Base-by-base conservation (phyloP, 2,329 filamentous ascomycete genomes). In the Stenocarpella maydis region DNA sequence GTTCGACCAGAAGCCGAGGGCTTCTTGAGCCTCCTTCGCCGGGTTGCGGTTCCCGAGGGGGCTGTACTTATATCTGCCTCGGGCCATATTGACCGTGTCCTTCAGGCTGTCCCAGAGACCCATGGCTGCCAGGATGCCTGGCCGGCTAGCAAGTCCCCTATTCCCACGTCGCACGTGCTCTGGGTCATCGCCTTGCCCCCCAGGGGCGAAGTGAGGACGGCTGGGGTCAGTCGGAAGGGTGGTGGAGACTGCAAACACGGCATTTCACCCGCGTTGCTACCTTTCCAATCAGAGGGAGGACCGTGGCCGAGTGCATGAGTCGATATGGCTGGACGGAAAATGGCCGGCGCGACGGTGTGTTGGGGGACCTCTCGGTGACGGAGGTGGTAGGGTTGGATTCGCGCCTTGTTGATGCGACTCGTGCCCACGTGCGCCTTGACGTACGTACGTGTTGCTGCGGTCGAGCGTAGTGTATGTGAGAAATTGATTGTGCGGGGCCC, bases 1-100 rank as follows among this genome's bases (percentile, higher is more conserved):
- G n/a, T 71, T 69, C 19, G 74, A 68, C 69, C 71, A 69, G 43
- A 71, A 72, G 47, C 74, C 71, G 58, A 73, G 69, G 17, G 69
- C 67, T 66, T 70, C 52, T 4, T 67, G 52, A n/a, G 69, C 58
- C 60, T 72, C 68, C 53, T 28, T 66, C 26, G 69, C 73, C 2
- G 68, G 73, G 43, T 71, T 65, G 39, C 69, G 65, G 41, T 39
- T 52, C n/a, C 54, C 61, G 53, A 72, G 65, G 12, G 76, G 72
- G 65, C 73, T 77, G 69, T 80, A 80, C 67, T 73, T 74, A 72
- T 79, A 74, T 37, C 69, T 71, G 4, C 73, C 68, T 7, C 72
- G 67, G 45, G 71, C 65, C 61, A 75, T 52, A 72, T 31, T 67
- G 47, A 52, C 24, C 17, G 64, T 37, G 26, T 64, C 71, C 43